Conservation (phyloP, 2,329 filamentous ascomycete species). For the Phyllosticta citribraziliensis region DNA sequence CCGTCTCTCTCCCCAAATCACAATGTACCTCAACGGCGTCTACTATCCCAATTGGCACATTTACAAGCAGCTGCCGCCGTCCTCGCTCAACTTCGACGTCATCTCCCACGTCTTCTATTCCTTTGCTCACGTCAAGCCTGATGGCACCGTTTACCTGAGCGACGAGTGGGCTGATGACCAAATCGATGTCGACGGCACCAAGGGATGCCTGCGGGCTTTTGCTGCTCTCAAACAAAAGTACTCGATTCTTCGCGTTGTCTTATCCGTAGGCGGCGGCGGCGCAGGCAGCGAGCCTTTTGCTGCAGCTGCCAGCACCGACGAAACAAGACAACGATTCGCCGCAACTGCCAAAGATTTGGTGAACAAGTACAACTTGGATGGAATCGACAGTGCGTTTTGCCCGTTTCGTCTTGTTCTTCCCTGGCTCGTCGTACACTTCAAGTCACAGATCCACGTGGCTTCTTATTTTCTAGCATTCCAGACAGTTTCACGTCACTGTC, state of each 20-base stretch:
- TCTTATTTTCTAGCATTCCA: neutral
- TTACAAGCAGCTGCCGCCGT: constrained; percentile 64
- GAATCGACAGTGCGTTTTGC: constrained; percentile 58
- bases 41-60: constrained; percentile 77
- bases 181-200: constrained; percentile 57
- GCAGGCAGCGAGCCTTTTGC: constrained; percentile 58
- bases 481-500: neutral
- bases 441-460: neutral
- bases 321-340: constrained; percentile 59
- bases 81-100: constrained; percentile 62
- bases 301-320: constrained; percentile 51
- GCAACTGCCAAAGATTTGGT: constrained; percentile 57
- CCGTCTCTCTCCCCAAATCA: constrained; percentile 13
- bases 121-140: constrained; percentile 69
- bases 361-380: constrained; percentile 60
- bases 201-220: constrained; percentile 58
- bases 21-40: constrained; percentile 55
- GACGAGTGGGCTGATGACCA: constrained; percentile 70
- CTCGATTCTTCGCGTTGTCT: constrained; percentile 60
- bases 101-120: constrained; percentile 73
- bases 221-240: constrained; percentile 63
- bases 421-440: neutral
- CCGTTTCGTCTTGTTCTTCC: neutral
- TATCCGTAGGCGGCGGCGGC: constrained; percentile 69
- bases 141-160: constrained; percentile 75